These are phyloP conservation scores for Phycomyces blakesleeanus DNA, from an alignment of 192 early-diverging fungal species.

Conservation along the genomic window DNA sequence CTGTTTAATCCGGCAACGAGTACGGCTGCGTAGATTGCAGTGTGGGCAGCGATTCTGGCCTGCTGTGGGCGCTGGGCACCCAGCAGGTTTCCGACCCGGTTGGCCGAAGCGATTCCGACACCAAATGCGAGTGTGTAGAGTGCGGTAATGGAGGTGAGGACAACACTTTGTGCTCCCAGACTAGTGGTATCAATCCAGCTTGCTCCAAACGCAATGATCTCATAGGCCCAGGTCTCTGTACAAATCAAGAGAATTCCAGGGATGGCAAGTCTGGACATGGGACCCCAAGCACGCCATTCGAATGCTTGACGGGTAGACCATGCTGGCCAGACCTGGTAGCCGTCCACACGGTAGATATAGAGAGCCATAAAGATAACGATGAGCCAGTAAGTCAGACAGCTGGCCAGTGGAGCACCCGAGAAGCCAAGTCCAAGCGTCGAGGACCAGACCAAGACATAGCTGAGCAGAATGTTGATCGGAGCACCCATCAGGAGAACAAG, in stretches of 20 bases:
- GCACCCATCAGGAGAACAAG: slow-evolving; percentile 57
- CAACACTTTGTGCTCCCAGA: slow-evolving; percentile 57
- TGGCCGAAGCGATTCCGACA: slow-evolving; percentile 50
- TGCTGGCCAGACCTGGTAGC: slow-evolving; percentile 64
- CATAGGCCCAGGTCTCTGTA: slow-evolving; percentile 61
- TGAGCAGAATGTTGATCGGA: slow-evolving; percentile 60
- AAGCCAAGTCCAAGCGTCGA: slow-evolving; percentile 50
- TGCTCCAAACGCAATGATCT: slow-evolving; percentile 65
- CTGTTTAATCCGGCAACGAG: slow-evolving; percentile 51
- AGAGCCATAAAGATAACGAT: slow-evolving; percentile 48
- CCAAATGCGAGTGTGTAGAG: slow-evolving; percentile 54
- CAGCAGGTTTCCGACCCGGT: slow-evolving; percentile 55
- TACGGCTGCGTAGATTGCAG: slow-evolving; percentile 42
- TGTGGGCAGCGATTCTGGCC: slow-evolving; percentile 54
- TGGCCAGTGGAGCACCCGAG: slow-evolving; percentile 68
- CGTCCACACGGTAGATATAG: slow-evolving; percentile 54
- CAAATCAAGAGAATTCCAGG: slow-evolving; percentile 79
- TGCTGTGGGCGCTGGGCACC: slow-evolving; percentile 42
- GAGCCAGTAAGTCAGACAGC: slow-evolving; percentile 59
- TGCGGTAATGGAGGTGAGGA: slow-evolving; percentile 49
- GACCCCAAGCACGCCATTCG: slow-evolving; percentile 37
- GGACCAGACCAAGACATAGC: slow-evolving; percentile 66
- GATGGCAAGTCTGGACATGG: slow-evolving; percentile 60
- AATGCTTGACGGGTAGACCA: slow-evolving; percentile 53
- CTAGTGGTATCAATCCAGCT: slow-evolving; percentile 55